A percentile compares a stretch with the other conserved stretches of the same genome.
phyloP scores from a whole-genome alignment of 805 yeast genomes.

The Wickerhamiella hasegawae region DNA sequence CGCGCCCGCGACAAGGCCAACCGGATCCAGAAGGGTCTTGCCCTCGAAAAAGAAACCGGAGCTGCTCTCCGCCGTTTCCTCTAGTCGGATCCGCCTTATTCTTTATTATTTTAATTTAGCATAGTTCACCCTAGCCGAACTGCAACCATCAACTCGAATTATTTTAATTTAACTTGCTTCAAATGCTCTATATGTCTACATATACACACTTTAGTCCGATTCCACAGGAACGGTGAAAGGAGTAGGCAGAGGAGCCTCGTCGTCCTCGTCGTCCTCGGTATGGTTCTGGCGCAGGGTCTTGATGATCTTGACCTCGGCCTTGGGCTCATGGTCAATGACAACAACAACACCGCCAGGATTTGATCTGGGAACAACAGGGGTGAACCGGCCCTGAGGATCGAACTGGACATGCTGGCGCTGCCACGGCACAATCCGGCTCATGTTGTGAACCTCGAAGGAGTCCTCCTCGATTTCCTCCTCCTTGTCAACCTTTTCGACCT shows the following conservation, averaged over 20 bases:
- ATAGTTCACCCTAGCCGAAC: too few species aligned
- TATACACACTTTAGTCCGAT: slow-evolving; percentile 3
- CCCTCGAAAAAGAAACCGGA: slow-evolving; percentile 12
- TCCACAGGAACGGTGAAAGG: slow-evolving; percentile 24
- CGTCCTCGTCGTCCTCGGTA: slow-evolving; percentile 59
- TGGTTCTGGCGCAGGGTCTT: slow-evolving; percentile 79
- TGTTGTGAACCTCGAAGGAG: slow-evolving; percentile 47
- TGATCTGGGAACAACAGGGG: slow-evolving; percentile 52
- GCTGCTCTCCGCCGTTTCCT: slow-evolving; percentile 15
- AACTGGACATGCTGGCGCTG: slow-evolving; percentile 77
- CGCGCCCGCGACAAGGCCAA: slow-evolving; percentile 11
- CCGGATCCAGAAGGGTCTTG: slow-evolving; percentile 9
- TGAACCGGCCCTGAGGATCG: slow-evolving; percentile 52
- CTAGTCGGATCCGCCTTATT: slow-evolving; percentile 2
- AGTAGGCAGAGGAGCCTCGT: slow-evolving; percentile 32
- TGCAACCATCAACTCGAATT: too few species aligned
- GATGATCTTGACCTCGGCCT: slow-evolving; percentile 40
- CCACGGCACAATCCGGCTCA: slow-evolving; percentile 78
- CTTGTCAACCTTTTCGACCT: slow-evolving; percentile 12
- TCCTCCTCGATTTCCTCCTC: slow-evolving; percentile 28
- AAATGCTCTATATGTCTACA: not conserved
- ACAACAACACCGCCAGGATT: slow-evolving; percentile 22
- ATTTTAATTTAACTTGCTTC: too few species aligned
- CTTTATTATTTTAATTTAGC: too few species aligned
- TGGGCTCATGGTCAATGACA: slow-evolving; percentile 17